These are phyloP conservation scores for Nannizziopsis barbatae DNA, from an alignment of 2,329 filamentous ascomycete species.

Conservation along the genomic window DNA sequence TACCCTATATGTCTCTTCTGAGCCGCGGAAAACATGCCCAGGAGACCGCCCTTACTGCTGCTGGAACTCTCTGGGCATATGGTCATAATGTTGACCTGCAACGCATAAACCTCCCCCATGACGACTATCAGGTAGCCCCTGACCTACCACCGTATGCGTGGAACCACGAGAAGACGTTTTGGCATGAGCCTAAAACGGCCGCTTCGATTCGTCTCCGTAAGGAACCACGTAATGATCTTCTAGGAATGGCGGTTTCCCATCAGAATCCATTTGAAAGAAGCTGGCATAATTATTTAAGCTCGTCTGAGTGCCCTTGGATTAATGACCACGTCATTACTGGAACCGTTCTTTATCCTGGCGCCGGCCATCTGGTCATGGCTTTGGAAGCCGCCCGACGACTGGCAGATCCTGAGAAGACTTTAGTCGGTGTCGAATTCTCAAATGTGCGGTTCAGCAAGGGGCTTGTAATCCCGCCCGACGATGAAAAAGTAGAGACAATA, in stretches of 20 bases:
- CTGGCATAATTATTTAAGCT: slow-evolving; percentile 33
- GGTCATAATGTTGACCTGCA: slow-evolving; percentile 14
- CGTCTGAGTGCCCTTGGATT: slow-evolving; percentile 20
- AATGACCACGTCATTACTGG: slow-evolving; percentile 19
- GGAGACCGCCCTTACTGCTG: slow-evolving; percentile 29
- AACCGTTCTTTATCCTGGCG: slow-evolving; percentile 26
- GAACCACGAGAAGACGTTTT: slow-evolving; percentile 13
- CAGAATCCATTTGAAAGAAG: slow-evolving; percentile 20
- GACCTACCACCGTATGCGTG: slow-evolving; percentile 17
- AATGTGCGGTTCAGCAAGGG: background rate
- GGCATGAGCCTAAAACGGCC: slow-evolving; percentile 15
- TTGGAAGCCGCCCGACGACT: slow-evolving; percentile 24
- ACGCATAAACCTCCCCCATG: slow-evolving; percentile 22
- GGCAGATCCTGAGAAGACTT: background rate
- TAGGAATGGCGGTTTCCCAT: slow-evolving; percentile 21
- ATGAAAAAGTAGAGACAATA: slow-evolving; percentile 12
- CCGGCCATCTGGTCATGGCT: slow-evolving; percentile 26
- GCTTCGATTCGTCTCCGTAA: slow-evolving; percentile 13
- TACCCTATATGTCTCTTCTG: too few species aligned
- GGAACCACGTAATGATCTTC: slow-evolving; percentile 35
- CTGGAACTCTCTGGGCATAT: slow-evolving; percentile 23
- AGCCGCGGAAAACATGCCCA: too few species aligned
- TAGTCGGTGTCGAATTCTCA: background rate
- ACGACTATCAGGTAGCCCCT: slow-evolving; percentile 21
- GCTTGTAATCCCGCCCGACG: background rate